phyloP scores from a whole-genome alignment of 2,329 filamentous ascomycete genomes.

The Arthrobotrys sinensis region DNA sequence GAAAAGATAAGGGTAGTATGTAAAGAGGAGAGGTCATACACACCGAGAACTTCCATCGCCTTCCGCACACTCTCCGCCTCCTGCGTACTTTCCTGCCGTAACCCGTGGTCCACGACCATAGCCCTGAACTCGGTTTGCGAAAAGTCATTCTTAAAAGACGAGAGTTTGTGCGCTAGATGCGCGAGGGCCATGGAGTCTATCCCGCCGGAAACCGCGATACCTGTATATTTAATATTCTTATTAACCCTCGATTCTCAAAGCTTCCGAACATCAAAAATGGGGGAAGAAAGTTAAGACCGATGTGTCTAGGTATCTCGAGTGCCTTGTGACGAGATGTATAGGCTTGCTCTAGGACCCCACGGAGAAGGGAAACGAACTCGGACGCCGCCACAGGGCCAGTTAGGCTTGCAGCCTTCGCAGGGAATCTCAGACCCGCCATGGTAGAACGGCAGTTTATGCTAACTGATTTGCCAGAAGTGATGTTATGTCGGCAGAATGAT shows the following conservation, averaged over 20 bases:
- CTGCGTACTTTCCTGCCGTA: constrained; percentile 71
- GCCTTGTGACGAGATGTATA: neutral
- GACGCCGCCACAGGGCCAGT: neutral
- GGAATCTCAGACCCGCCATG: neutral
- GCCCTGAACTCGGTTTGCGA: constrained; percentile 26
- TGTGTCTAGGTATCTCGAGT: constrained; percentile 31
- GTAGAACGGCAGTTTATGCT: too few relatives aligned
- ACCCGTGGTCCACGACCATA: constrained; percentile 71
- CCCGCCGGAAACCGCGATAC: constrained; percentile 88
- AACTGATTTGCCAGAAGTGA: too few relatives aligned
- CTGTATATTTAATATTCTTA: constrained; percentile 67
- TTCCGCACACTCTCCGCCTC: constrained; percentile 73
- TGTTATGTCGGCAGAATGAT: too few relatives aligned
- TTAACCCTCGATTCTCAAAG: neutral
- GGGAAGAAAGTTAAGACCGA: constrained; percentile 16
- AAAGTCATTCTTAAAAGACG: constrained; percentile 51
- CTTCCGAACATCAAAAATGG: neutral
- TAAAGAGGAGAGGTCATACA: too few relatives aligned
- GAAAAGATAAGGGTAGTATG: neutral
- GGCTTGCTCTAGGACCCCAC: constrained; percentile 6
- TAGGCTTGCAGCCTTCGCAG: neutral
- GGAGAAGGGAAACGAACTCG: constrained; percentile 27
- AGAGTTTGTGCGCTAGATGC: constrained; percentile 75
- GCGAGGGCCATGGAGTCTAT: constrained; percentile 98
- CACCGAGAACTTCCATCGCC: constrained; percentile 62